phyloP scores from a whole-genome alignment of 441 rosid species.

The Arabidopsis hybrid region DNA sequence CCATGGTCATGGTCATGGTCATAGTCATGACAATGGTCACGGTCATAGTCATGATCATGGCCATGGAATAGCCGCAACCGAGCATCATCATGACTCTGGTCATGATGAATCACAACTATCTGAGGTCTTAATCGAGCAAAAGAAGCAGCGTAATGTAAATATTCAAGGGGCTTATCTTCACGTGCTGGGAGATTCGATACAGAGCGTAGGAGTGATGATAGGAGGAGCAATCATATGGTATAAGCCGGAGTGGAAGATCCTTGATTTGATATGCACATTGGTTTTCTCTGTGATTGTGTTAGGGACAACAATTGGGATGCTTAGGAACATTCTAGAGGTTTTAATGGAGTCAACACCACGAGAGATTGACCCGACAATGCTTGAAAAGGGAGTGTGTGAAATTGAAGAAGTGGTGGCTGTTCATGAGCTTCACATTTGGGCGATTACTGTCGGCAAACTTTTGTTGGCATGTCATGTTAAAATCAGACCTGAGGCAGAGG shows the following conservation, averaged over 20 bases:
- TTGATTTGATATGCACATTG: constrained; percentile 7
- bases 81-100: neutral
- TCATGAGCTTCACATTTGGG: constrained; percentile 1
- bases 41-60: neutral
- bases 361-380: neutral
- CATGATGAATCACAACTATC: neutral
- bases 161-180: constrained; percentile 12
- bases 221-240: constrained; percentile 10
- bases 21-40: neutral
- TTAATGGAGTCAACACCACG: constrained; percentile 16
- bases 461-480: constrained; percentile 9
- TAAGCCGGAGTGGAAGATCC: constrained; percentile 4
- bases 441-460: neutral
- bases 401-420: neutral
- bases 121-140: neutral
- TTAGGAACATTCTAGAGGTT: constrained; percentile 3
- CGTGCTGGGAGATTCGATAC: constrained; percentile 11
- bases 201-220: constrained; percentile 1
- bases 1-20: neutral
- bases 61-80: neutral
- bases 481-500: neutral
- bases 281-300: constrained; percentile 9
- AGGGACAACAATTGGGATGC: neutral
- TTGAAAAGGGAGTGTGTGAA: constrained; percentile 1
- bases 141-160: neutral